A percentile compares a stretch with the other conserved stretches of the same genome.
Evolutionary conservation across 2,329 filamentous ascomycete species (phyloP).

Genomic region (Monosporascus sp.): DNA sequence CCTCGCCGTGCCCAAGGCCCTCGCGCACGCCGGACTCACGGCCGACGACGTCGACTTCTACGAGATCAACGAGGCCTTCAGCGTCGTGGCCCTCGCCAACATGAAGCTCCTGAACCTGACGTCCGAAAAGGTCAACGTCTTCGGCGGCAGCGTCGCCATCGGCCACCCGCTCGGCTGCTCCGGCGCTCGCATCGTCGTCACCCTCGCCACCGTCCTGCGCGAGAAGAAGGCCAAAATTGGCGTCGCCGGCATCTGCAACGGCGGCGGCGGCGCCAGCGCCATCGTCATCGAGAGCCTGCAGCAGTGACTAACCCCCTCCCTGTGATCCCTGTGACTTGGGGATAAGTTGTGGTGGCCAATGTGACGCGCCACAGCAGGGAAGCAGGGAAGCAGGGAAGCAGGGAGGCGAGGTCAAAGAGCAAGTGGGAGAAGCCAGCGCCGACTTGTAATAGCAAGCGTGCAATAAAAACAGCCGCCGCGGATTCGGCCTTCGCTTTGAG

Average conservation of each 20-base stretch:
- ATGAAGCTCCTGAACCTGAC: constrained; percentile 80
- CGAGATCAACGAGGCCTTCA: constrained; percentile 99
- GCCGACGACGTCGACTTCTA: constrained; percentile 80
- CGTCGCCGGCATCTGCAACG: constrained; percentile 94
- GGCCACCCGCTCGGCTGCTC: constrained; percentile 93
- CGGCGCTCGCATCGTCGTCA: constrained; percentile 88
- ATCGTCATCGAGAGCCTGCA: constrained; percentile 77
- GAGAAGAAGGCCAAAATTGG: constrained; percentile 93
- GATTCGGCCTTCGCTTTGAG: too few species aligned
- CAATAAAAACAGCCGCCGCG: too few species aligned
- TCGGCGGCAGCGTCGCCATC: constrained; percentile 90
- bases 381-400: too few species aligned
- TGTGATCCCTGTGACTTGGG: neutral
- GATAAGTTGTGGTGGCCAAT: neutral
- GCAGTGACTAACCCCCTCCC: constrained; percentile 26
- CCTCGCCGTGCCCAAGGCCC: constrained; percentile 92
- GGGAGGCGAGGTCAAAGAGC: too few species aligned
- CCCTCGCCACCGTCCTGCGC: constrained; percentile 79
- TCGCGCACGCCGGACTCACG: constrained; percentile 85
- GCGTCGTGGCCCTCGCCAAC: constrained; percentile 92
- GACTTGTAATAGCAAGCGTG: too few species aligned
- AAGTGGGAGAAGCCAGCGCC: too few species aligned
- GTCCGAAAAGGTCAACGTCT: constrained; percentile 88
- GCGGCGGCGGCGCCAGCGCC: constrained; percentile 90
- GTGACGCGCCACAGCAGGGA: too few species aligned